phyloP scores from a whole-genome alignment of 1,284 basidiomycete genomes.

The Xerocomus amazonicus region DNA sequence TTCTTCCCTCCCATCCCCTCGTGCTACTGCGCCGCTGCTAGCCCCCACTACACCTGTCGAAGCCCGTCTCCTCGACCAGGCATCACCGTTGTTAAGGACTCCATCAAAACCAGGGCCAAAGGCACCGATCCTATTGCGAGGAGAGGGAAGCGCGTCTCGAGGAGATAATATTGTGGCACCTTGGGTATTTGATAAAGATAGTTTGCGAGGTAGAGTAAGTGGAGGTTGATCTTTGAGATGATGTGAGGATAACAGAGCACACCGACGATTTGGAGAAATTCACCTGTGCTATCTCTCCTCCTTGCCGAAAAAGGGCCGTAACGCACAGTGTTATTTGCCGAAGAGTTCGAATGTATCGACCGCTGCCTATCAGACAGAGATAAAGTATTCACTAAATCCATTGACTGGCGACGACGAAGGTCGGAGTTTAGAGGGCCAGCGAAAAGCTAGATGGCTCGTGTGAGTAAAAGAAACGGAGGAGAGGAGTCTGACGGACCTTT shows the following conservation, averaged over 20 bases:
- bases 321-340: slow-evolving; percentile 56
- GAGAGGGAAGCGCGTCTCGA: slow-evolving; percentile 62
- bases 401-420: slow-evolving; percentile 74
- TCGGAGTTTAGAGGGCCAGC: slow-evolving; percentile 74
- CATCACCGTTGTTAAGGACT: slow-evolving; percentile 61
- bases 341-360: slow-evolving; percentile 44
- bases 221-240: slow-evolving; percentile 44
- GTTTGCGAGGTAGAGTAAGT: slow-evolving; percentile 54
- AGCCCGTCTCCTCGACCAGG: slow-evolving; percentile 62
- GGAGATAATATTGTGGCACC: slow-evolving; percentile 47
- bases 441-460: slow-evolving; percentile 54
- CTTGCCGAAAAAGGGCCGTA: slow-evolving; percentile 56
- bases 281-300: slow-evolving; percentile 68
- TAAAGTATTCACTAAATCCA: slow-evolving; percentile 60
- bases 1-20: slow-evolving; percentile 40
- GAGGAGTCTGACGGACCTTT: slow-evolving; percentile 57
- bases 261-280: slow-evolving; percentile 8
- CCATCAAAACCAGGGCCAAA: slow-evolving; percentile 64
- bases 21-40: slow-evolving; percentile 31
- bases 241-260: slow-evolving; percentile 10
- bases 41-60: slow-evolving; percentile 49
- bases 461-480: slow-evolving; percentile 20
- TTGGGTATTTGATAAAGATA: slow-evolving; percentile 64
- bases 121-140: slow-evolving; percentile 56
- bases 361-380: slow-evolving; percentile 59